Base-by-base conservation (phyloP, 371 early-diverging fungal species). In the Nematocida major region DNA sequence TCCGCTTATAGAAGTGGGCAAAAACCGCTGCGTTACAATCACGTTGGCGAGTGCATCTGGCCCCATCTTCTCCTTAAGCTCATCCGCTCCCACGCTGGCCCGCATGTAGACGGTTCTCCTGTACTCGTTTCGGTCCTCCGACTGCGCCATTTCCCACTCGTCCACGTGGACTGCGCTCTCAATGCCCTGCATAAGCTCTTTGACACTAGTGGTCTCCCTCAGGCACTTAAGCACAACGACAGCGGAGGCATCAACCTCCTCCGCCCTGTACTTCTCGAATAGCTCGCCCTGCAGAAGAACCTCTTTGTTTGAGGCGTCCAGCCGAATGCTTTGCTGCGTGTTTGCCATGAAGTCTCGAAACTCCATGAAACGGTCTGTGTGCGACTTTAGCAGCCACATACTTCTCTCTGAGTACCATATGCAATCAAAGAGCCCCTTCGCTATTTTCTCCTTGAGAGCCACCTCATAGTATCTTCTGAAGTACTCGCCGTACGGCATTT, bases 271-370 rank as follows among this genome's bases (percentile, higher is more conserved):
- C 39, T 24, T 34, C 22, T 73, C 76, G 51, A 73, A 73, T 3
- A 73, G 65, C 26, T 73, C 76, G 13, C 47, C 39, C 34, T 59
- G 28, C 36, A 73, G 34, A 9, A 73, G 53, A 36, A 3, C 18
- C 9, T 18, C 24, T 45, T 24, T 22, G 45, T 63, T 63, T 20
- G 18, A 32, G 13, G 40, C 39, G 9, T 63, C 65, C 20, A 63
- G 66, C 11, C 28, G 18, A 13, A 73, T 28, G 20, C 32, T 43
- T 11, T 5, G 11, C 47, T 40, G 62, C 4, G 22, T 4, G 61
- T 40, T 48, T 5, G 76, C 32, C 15, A 73, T 51, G 63, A 73
- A 73, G 63, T 73, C 76, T 32, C 76, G 43, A 63, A 73, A 73
- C 63, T 63, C 47, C 62, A 73, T 73, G 45, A 73, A 73, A 22